Evolutionary conservation across 1,284 basidiomycete species (phyloP).

Genomic region (Ceratobasidium sp.): DNA sequence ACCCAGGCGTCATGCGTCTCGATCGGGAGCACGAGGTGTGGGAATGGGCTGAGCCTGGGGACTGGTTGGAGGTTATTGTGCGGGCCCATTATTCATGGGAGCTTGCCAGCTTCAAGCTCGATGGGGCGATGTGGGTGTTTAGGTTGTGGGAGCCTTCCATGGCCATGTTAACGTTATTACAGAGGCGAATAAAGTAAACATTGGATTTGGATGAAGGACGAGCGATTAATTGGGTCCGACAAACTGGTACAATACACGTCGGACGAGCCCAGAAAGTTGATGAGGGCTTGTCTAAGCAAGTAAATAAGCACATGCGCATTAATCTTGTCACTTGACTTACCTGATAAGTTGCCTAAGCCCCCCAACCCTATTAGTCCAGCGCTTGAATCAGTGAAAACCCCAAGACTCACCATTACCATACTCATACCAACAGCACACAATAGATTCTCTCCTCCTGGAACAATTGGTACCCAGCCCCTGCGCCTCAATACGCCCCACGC

Average conservation of each 20-base stretch:
- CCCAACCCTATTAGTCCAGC: slow-evolving; percentile 52
- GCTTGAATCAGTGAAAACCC: background rate
- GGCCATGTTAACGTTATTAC: slow-evolving; percentile 14
- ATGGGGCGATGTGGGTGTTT: slow-evolving; percentile 27
- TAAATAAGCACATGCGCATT: slow-evolving; percentile 41
- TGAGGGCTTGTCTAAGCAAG: slow-evolving; percentile 82
- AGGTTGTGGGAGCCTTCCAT: slow-evolving; percentile 29
- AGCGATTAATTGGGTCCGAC: slow-evolving; percentile 78
- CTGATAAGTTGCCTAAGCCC: slow-evolving; percentile 61
- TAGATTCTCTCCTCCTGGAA: slow-evolving; percentile 66
- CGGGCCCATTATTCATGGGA: slow-evolving; percentile 31
- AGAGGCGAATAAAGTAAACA: background rate
- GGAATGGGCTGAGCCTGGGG: slow-evolving; percentile 22
- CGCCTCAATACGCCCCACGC: slow-evolving; percentile 84
- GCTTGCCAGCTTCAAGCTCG: slow-evolving; percentile 21
- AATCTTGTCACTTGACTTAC: slow-evolving; percentile 50
- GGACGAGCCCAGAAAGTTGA: slow-evolving; percentile 86
- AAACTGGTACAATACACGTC: slow-evolving; percentile 90
- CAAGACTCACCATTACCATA: slow-evolving; percentile 86
- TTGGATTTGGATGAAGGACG: slow-evolving; percentile 8
- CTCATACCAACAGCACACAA: slow-evolving; percentile 82
- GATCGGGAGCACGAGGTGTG: slow-evolving; percentile 23
- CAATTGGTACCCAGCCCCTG: slow-evolving; percentile 76
- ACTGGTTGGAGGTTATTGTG: slow-evolving; percentile 31
- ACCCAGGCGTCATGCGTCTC: slow-evolving; percentile 25